phyloP scores from a whole-genome alignment of 306 rosid genomes.

The Begonia peltatifolia region DNA sequence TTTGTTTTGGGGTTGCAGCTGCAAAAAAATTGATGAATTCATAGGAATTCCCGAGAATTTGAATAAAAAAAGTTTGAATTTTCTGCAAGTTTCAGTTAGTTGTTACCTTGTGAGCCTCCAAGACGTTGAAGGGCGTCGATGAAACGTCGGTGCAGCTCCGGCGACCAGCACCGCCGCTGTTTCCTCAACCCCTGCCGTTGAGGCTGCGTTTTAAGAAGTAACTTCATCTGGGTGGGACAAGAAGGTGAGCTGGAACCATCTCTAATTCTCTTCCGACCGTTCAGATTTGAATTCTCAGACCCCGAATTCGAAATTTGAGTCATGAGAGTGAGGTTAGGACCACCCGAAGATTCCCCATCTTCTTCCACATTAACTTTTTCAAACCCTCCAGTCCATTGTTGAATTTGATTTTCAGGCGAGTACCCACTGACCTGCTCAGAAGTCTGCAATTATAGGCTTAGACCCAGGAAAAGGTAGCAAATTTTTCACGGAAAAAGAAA shows the following conservation, averaged over 20 bases:
- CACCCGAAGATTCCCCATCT: constrained; percentile 27
- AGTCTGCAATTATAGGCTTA: no score
- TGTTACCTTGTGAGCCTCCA: constrained; percentile 76
- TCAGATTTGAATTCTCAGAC: constrained; percentile 21
- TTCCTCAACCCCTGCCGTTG: no score
- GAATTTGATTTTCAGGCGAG: no score
- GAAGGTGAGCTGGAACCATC: no score
- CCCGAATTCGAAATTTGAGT: constrained; percentile 30
- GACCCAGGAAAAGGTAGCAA: no score
- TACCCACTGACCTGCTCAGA: constrained; percentile 1
- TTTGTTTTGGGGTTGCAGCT: constrained; percentile 96
- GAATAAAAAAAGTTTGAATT: not conserved
- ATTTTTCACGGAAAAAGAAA: no score
- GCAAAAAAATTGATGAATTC: constrained; percentile 8
- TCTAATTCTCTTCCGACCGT: no score
- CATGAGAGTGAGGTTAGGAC: constrained; percentile 45
- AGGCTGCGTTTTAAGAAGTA: no score
- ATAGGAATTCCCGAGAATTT: not conserved
- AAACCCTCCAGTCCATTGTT: constrained; percentile 38
- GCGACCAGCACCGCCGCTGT: constrained; percentile 91
- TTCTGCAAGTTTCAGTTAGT: no score
- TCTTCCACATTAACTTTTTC: constrained; percentile 29
- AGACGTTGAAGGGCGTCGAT: constrained; percentile 64
- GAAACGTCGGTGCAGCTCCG: constrained; percentile 70
- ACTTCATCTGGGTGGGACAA: no score